Conservation (phyloP, 768 basidiomycete genomes). For the Kwoniella mangroviensis region DNA sequence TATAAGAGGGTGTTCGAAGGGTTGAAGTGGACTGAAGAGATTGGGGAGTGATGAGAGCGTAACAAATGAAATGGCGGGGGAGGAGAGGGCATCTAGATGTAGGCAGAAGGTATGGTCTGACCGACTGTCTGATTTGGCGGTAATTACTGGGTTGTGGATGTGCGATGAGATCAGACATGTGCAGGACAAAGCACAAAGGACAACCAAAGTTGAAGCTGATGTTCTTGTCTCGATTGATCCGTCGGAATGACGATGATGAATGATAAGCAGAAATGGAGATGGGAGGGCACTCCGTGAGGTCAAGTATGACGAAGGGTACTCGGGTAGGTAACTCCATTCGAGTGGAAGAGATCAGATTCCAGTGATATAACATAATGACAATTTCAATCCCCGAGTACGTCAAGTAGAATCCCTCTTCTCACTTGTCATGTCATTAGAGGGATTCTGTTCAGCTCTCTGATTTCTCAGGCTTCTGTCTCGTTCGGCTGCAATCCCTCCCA, state of each 20-base stretch:
- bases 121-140: not conserved
- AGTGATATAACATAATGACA: not conserved
- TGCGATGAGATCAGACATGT: not conserved
- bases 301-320: not conserved
- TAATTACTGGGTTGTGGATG: too few relatives aligned
- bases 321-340: not conserved
- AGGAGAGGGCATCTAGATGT: slow-evolving; percentile 28
- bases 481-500: too few relatives aligned
- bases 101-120: not conserved
- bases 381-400: not conserved
- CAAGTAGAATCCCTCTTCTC: not conserved
- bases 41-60: slow-evolving; percentile 70
- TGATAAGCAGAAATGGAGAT: not conserved
- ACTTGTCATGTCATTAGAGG: not conserved
- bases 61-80: slow-evolving; percentile 71
- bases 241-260: not conserved
- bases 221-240: not conserved
- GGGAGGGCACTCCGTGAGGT: not conserved
- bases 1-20: slow-evolving; percentile 77
- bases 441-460: too few relatives aligned
- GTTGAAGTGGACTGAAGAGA: slow-evolving; percentile 70
- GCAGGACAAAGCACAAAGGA: not conserved
- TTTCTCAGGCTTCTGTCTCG: too few relatives aligned
- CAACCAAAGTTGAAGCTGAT: not conserved
- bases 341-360: not conserved